phyloP scores from a whole-genome alignment of 169 alveolate genomes.

The Cryptosporidium viatorum region DNA sequence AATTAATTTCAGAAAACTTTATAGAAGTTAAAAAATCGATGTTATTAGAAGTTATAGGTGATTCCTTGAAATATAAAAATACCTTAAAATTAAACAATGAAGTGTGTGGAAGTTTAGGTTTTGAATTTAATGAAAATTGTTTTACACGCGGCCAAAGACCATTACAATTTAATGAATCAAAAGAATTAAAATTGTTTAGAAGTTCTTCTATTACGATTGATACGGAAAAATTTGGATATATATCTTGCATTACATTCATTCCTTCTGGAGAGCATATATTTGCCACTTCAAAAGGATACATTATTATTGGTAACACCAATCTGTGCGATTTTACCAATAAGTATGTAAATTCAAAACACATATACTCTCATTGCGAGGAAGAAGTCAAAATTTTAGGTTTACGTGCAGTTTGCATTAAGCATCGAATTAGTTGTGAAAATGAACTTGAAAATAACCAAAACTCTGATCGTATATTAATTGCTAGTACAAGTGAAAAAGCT shows the following conservation, averaged over 20 bases:
- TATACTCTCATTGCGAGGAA: constrained; percentile 13
- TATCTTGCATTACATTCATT: constrained; percentile 23
- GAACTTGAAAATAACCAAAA: background rate
- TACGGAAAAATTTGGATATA: constrained; percentile 2
- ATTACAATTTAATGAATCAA: background rate
- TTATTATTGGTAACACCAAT: constrained; percentile 1
- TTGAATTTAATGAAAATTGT: background rate
- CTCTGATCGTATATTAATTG: constrained; percentile 13
- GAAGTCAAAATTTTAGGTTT: constrained; percentile 13
- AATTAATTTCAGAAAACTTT: background rate
- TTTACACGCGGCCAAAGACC: background rate
- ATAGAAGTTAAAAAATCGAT: constrained; percentile 1
- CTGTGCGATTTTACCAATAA: background rate
- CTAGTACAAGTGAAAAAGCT: constrained; percentile 43
- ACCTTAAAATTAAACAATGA: background rate
- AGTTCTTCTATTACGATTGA: background rate
- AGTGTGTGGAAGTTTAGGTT: background rate
- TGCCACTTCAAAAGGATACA: constrained; percentile 61
- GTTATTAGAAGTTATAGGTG: constrained; percentile 39
- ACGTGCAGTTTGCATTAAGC: background rate
- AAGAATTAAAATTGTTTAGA: background rate
- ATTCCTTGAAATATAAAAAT: background rate
- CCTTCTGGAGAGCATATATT: constrained; percentile 16
- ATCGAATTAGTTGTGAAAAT: background rate
- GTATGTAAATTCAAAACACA: background rate